Evolutionary conservation across 2,329 filamentous ascomycete genomes (phyloP), one percentile per base, ranked within the genome.

Genomic region (Pseudogymnoascus sp.): DNA sequence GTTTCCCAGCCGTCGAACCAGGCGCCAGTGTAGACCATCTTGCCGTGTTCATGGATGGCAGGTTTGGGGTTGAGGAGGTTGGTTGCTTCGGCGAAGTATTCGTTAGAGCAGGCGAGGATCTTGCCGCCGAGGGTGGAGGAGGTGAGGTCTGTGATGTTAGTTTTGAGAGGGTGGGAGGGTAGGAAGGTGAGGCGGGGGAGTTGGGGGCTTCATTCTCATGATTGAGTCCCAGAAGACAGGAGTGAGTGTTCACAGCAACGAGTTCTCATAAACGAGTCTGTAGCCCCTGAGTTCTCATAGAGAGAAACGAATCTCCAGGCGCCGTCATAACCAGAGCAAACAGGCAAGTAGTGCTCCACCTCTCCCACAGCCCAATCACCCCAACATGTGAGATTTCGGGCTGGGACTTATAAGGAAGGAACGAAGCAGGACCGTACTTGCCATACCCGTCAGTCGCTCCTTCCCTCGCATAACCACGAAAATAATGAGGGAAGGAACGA

Each of bases 1-100:
- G 85, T 88, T 73, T 88, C 85, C 84, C 83, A 88, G 59, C 85
- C 85, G 68, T 88, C 85, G 69, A 86, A 88, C 85, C 85, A 88
- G 50, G 85, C 85, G 57, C 85, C 85, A 1, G 84, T 81, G 68
- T 81, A 86, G 62, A 88, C 84, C 80, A 88, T 88, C 73, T 86
- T 86, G 64, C 85, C 85, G 1, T 80, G 79, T 69, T 85, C 79
- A 64, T 80, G 78, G 70, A 88, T 82, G 37, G 85, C 84, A 30
- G 84, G 71, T 22, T 79, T 83, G n/a, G 84, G 82, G 30, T 80
- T 88, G 64, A 88, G 71, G 62, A 88, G 77, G 71, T 88, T 88
- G 62, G 76, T 69, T 20, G 85, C 85, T 66, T 85, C 81, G 43
- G 85, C 85, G 69, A 88, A 88, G 83, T 83, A 88, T 74, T 88